A percentile compares a stretch with the other conserved stretches of the same genome.
These are phyloP conservation scores for Sarocladiaceae sp. DNA, from an alignment of 2,329 filamentous ascomycete species.

Conservation along the genomic window DNA sequence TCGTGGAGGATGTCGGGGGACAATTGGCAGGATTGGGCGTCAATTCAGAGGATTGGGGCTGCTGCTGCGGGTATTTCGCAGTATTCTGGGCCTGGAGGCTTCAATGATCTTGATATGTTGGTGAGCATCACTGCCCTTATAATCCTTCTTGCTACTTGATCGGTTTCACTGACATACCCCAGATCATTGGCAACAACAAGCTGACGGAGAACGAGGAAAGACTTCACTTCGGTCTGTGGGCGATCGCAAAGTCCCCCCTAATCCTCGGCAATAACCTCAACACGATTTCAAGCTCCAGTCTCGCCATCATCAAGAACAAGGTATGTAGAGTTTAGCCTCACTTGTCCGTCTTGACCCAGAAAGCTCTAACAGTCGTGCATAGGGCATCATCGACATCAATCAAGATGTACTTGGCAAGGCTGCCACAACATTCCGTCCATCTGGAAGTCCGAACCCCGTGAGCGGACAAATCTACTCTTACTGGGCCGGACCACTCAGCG, in stretches of 20 bases:
- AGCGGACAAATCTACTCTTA: slow-evolving; percentile 36
- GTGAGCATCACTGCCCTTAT: slow-evolving; percentile 5
- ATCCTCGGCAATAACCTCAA: slow-evolving; percentile 21
- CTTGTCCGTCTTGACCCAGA: background rate
- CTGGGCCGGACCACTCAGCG: slow-evolving; percentile 34
- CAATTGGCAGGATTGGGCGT: slow-evolving; percentile 23
- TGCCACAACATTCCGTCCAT: slow-evolving; percentile 19
- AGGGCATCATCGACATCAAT: slow-evolving; percentile 20
- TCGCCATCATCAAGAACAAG: slow-evolving; percentile 19
- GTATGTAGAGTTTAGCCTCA: background rate
- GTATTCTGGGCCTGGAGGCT: slow-evolving; percentile 21
- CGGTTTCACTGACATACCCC: background rate
- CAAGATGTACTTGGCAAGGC: slow-evolving; percentile 21
- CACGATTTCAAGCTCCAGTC: slow-evolving; percentile 16
- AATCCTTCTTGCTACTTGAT: background rate
- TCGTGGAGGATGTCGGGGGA: slow-evolving; percentile 34
- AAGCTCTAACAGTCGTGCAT: background rate
- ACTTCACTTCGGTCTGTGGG: slow-evolving; percentile 24
- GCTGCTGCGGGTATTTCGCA: slow-evolving; percentile 13
- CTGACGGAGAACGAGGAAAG: slow-evolving; percentile 18
- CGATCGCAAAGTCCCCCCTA: slow-evolving; percentile 21
- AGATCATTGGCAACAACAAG: slow-evolving; percentile 16
- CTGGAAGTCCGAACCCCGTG: slow-evolving; percentile 28
- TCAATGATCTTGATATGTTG: slow-evolving; percentile 25
- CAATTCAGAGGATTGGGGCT: slow-evolving; percentile 14